Conservation (phyloP, 2,329 filamentous ascomycete species). For the Exophiala mesophila region DNA sequence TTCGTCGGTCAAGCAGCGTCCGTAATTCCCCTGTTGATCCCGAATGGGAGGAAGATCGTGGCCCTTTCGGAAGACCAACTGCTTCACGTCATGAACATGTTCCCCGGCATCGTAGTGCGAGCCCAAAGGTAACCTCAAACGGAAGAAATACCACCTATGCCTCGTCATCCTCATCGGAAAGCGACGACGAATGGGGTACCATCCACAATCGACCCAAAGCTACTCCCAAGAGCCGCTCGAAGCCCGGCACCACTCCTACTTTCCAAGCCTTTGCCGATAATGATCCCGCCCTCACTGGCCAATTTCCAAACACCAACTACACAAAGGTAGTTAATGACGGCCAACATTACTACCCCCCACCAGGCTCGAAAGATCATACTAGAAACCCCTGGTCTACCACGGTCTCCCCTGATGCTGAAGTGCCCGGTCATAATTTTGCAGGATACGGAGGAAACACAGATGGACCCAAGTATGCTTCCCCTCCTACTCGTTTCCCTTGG, state of each 20-base stretch:
- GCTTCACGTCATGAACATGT: constrained; percentile 33
- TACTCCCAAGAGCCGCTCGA: constrained; percentile 16
- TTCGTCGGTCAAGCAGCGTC: constrained; percentile 51
- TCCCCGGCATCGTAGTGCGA: constrained; percentile 40
- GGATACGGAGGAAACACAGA: constrained; percentile 12
- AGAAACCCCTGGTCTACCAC: constrained; percentile 20
- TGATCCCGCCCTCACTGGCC: constrained; percentile 21
- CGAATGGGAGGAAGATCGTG: constrained; percentile 24
- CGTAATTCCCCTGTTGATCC: constrained; percentile 44
- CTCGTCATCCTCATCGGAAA: constrained; percentile 26
- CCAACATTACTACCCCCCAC: constrained; percentile 23
- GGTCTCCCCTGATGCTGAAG: constrained; percentile 14
- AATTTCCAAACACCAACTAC: constrained; percentile 26
- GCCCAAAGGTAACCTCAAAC: constrained; percentile 34
- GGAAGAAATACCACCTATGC: constrained; percentile 7
- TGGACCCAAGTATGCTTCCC: constrained; percentile 22
- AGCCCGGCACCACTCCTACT: constrained; percentile 4
- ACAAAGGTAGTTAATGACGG: constrained; percentile 22
- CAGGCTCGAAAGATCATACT: constrained; percentile 17
- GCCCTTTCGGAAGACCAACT: constrained; percentile 31
- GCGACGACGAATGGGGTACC: constrained; percentile 25
- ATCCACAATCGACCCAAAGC: constrained; percentile 36
- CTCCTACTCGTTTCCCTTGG: constrained; percentile 10
- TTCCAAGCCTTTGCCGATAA: constrained; percentile 8
- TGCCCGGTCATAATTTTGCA: constrained; percentile 5